Conservation (phyloP, 495 filamentous ascomycete genomes). For the Penicillium lividum region DNA sequence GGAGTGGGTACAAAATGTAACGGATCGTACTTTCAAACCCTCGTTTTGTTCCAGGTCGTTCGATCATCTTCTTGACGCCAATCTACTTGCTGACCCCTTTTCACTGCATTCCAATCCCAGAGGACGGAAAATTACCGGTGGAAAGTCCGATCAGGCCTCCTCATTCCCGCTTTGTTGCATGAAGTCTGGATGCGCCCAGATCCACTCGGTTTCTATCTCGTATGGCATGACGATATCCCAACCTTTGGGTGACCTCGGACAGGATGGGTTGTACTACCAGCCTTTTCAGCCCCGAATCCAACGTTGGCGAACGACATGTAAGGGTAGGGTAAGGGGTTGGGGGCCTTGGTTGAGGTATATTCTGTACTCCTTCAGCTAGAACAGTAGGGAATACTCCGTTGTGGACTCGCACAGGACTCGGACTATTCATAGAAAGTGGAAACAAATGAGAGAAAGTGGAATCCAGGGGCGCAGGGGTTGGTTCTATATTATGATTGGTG, state of each 20-base stretch:
- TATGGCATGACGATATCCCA: neutral
- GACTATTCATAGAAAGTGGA: constrained; percentile 1
- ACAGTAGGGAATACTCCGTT: no score
- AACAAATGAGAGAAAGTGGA: constrained; percentile 15
- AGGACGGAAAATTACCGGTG: constrained; percentile 5
- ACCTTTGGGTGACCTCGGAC: constrained; percentile 1
- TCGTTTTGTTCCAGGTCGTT: neutral
- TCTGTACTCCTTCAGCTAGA: no score
- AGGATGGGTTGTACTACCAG: neutral
- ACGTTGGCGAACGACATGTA: neutral
- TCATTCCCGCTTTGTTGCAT: neutral
- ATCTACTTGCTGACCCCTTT: constrained; percentile 2
- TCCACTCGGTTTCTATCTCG: constrained; percentile 1
- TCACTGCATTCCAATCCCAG: constrained; percentile 4
- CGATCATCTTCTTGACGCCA: constrained; percentile 1
- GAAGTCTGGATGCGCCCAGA: constrained; percentile 5
- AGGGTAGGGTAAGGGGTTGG: neutral
- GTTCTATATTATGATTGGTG: neutral
- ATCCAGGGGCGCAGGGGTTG: constrained; percentile 28
- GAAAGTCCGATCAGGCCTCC: neutral
- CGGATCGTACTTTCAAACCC: neutral
- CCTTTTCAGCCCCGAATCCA: constrained; percentile 2
- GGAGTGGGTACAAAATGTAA: neutral
- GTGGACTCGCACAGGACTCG: no score
- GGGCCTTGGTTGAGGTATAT: neutral